phyloP scores from a whole-genome alignment of 2,329 filamentous ascomycete genomes.

The Rhexocercosporidium sp. region DNA sequence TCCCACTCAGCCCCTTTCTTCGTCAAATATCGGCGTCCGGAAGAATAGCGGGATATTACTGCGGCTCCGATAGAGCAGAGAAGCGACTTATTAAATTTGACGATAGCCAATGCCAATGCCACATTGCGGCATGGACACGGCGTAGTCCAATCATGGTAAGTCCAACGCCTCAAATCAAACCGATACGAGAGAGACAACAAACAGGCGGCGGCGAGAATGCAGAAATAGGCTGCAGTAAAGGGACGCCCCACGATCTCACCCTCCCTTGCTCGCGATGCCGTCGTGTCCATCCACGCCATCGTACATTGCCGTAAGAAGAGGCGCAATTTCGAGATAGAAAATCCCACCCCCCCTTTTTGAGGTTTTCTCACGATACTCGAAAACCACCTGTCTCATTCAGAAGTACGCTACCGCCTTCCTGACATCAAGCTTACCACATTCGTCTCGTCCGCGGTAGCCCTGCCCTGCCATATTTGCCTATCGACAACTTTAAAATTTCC shows the following conservation, averaged over 20 bases:
- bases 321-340: not conserved
- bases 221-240: not conserved
- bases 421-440: conserved; percentile 1
- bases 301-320: not conserved
- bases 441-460: not conserved
- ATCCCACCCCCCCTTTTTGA: not conserved
- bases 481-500: conserved; percentile 1
- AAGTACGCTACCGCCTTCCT: not conserved
- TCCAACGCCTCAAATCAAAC: not conserved
- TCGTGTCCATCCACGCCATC: not conserved
- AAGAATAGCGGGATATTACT: not conserved
- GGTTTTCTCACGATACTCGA: not conserved
- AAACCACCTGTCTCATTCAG: not conserved
- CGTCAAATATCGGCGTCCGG: too few relatives aligned
- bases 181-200: not conserved
- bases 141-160: not conserved
- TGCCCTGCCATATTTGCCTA: not conserved
- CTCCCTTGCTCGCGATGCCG: not conserved
- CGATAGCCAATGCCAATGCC: not conserved
- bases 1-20: not conserved
- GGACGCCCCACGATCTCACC: not conserved
- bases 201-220: not conserved
- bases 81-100: not conserved
- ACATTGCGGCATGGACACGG: not conserved
- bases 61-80: not conserved